Conservation (phyloP, 305 asterid genomes). For the Fraxinus sp. region DNA sequence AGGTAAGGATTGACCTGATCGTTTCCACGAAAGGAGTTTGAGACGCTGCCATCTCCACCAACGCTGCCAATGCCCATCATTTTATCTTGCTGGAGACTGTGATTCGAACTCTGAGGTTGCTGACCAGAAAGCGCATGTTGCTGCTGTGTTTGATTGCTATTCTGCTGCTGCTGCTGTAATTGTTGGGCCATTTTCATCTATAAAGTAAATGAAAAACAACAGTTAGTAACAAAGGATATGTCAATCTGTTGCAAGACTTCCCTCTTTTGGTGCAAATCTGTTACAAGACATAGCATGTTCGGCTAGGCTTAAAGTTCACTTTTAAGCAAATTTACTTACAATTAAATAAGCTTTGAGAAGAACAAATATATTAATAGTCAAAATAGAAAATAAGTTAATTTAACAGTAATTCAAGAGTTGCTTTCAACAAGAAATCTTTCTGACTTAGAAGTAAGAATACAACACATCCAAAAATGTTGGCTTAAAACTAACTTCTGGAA, state of each 20-base stretch:
- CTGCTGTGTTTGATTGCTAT: constrained; percentile 46
- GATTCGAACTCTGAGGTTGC: constrained; percentile 55
- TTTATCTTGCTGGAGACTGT: constrained; percentile 49
- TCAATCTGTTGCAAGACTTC: constrained; percentile 6
- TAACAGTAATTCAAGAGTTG: background rate
- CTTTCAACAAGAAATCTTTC: background rate
- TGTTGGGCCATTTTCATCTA: constrained; percentile 65
- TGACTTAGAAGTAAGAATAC: background rate
- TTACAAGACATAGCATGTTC: background rate
- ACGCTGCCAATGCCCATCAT: constrained; percentile 40
- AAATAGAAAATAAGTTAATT: background rate
- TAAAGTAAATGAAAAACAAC: constrained; percentile 25
- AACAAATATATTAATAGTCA: background rate
- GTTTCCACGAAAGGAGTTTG: constrained; percentile 49
- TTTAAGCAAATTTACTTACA: background rate
- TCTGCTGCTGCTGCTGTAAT: constrained; percentile 58
- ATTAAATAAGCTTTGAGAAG: background rate
- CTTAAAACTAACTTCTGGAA: background rate
- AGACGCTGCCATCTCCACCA: constrained; percentile 45
- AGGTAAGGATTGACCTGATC: constrained; percentile 48
- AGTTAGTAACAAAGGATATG: background rate
- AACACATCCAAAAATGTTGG: background rate
- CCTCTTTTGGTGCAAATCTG: background rate
- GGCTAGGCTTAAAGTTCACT: background rate
- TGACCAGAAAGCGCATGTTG: constrained; percentile 52